A percentile compares a stretch with the other conserved stretches of the same genome.
Evolutionary conservation across 768 basidiomycete genomes (phyloP).

Genomic region (Tylopilus felleus): DNA sequence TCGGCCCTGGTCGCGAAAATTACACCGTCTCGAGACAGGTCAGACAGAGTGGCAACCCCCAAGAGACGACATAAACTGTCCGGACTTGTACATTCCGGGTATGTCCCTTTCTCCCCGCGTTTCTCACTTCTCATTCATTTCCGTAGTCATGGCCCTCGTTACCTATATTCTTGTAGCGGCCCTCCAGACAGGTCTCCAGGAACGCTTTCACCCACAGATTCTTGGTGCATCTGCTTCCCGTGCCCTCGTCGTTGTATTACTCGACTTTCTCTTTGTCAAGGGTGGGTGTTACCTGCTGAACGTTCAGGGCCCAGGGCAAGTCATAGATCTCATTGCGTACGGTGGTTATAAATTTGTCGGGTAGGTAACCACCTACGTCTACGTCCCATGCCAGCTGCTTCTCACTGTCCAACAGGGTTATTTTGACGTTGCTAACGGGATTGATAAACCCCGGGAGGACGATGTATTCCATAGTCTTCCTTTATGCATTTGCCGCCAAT

Average conservation of each 20-base stretch:
- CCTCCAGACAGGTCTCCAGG: constrained; percentile 76
- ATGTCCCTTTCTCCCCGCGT: constrained; percentile 14
- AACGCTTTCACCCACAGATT: constrained; percentile 83
- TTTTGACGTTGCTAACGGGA: constrained; percentile 70
- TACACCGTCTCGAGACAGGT: constrained; percentile 60
- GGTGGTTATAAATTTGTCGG: constrained; percentile 98
- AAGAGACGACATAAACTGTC: constrained; percentile 91
- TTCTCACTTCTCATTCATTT: constrained; percentile 11
- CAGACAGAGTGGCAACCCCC: constrained; percentile 80
- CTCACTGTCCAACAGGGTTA: constrained; percentile 56
- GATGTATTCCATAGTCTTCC: constrained; percentile 67
- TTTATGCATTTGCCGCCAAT: constrained; percentile 86
- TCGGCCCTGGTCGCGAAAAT: constrained; percentile 76
- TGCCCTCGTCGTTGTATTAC: constrained; percentile 76
- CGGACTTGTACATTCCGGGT: constrained; percentile 97
- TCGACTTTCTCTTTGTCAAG: constrained; percentile 89
- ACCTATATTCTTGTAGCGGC: constrained; percentile 93
- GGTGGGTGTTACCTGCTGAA: constrained; percentile 92
- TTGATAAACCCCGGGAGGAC: constrained; percentile 61
- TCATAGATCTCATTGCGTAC: constrained; percentile 85
- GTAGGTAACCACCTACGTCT: constrained; percentile 38
- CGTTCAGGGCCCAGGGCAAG: constrained; percentile 67
- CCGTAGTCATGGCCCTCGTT: constrained; percentile 87
- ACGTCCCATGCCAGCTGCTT: background rate
- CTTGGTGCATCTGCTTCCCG: constrained; percentile 85